Evolutionary conservation across 148 eudicot species (phyloP).

Genomic region (Diospyros kaki): DNA sequence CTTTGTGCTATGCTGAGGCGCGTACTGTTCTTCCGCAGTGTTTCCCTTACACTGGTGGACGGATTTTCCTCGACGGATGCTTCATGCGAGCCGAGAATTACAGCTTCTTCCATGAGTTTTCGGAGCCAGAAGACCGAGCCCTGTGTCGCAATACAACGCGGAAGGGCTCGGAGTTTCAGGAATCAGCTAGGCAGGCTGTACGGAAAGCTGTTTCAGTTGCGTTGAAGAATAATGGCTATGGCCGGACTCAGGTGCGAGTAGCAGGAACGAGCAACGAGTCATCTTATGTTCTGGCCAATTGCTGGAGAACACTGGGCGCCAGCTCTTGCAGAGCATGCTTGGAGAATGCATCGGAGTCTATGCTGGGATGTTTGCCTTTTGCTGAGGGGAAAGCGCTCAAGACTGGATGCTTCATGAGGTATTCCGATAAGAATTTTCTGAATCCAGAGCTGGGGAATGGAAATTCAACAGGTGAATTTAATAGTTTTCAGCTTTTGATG

Average conservation of each 20-base stretch:
- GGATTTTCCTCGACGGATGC: constrained; percentile 50
- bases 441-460: constrained; percentile 25
- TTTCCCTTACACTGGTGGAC: constrained; percentile 36
- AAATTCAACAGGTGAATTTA: constrained; percentile 24
- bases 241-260: constrained; percentile 19
- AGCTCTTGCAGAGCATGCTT: constrained; percentile 40
- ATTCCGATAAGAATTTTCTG: constrained; percentile 49
- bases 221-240: constrained; percentile 23
- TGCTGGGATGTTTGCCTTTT: constrained; percentile 43
- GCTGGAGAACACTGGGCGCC: constrained; percentile 47
- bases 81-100: constrained; percentile 43
- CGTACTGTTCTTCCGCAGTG: constrained; percentile 49
- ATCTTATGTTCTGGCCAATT: constrained; percentile 43
- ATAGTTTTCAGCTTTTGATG: background rate
- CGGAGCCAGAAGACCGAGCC: constrained; percentile 24
- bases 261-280: constrained; percentile 29
- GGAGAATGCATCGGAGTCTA: constrained; percentile 35
- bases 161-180: constrained; percentile 17
- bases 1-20: constrained; percentile 48
- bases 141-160: constrained; percentile 34
- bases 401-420: constrained; percentile 64
- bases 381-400: constrained; percentile 54
- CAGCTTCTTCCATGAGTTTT: constrained; percentile 33
- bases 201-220: constrained; percentile 29
- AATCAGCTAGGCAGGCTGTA: constrained; percentile 27